phyloP scores from a whole-genome alignment of 805 yeast species.

The Candida anglica region DNA sequence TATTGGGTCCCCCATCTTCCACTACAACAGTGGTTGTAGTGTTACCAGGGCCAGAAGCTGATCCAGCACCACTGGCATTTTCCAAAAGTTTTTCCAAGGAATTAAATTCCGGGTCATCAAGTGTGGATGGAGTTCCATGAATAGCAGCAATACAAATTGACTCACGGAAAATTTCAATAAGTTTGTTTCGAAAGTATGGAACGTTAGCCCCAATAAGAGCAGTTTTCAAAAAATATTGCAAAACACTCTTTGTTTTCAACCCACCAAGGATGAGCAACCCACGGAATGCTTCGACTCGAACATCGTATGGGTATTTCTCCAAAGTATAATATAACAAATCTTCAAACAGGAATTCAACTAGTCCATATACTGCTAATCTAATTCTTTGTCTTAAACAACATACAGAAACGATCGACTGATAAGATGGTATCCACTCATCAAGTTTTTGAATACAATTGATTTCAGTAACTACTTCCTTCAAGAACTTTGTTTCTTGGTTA shows the following conservation, averaged over 20 bases:
- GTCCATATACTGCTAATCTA: conserved; percentile 52
- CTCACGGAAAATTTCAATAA: conserved; percentile 44
- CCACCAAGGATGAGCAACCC: conserved; percentile 76
- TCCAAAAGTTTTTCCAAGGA: conserved; percentile 25
- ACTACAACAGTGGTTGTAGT: conserved; percentile 44
- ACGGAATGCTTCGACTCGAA: conserved; percentile 65
- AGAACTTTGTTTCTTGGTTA: conserved; percentile 15
- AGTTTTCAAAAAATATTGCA: conserved; percentile 58
- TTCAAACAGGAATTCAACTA: conserved; percentile 47
- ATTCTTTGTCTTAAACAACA: conserved; percentile 59
- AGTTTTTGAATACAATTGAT: conserved; percentile 70
- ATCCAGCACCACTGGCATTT: conserved; percentile 11
- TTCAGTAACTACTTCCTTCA: conserved; percentile 47
- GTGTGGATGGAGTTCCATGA: conserved; percentile 51
- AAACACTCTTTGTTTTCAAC: conserved; percentile 55
- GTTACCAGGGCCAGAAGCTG: conserved; percentile 5
- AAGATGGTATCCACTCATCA: conserved; percentile 85
- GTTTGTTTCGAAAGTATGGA: conserved; percentile 44
- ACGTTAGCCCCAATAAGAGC: conserved; percentile 52
- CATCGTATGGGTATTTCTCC: conserved; percentile 41
- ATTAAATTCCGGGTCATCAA: conserved; percentile 65
- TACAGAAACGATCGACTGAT: conserved; percentile 50
- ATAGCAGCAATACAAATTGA: conserved; percentile 66
- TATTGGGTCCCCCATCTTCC: conserved; percentile 44
- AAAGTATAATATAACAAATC: conserved; percentile 54